A percentile compares a stretch with the other conserved stretches of the same genome.
These are phyloP conservation scores for Penicillium argentinense DNA, from an alignment of 495 filamentous ascomycete species.

Conservation along the genomic window DNA sequence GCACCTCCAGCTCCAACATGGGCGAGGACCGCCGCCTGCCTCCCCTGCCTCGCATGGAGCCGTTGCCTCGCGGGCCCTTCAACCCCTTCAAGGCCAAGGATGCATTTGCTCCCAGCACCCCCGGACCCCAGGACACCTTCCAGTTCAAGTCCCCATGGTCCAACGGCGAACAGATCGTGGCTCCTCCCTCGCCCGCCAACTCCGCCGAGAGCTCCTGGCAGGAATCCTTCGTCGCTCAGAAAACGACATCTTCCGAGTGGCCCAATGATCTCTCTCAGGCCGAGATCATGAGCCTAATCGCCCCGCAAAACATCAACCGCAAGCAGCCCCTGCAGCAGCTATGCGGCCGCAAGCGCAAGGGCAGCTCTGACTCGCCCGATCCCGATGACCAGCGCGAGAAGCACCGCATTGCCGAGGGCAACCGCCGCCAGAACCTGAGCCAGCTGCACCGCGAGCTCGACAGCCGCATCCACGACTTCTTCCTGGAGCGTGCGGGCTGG, in stretches of 20 bases:
- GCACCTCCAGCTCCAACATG: constrained; percentile 19
- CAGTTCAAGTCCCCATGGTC: constrained; percentile 41
- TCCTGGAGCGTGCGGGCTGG: constrained; percentile 47
- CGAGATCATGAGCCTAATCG: constrained; percentile 41
- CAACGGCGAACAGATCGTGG: constrained; percentile 30
- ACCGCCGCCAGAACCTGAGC: constrained; percentile 47
- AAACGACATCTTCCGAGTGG: constrained; percentile 32
- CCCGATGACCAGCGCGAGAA: constrained; percentile 45
- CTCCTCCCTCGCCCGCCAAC: constrained; percentile 45
- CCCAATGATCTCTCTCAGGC: constrained; percentile 33
- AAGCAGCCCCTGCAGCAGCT: constrained; percentile 47
- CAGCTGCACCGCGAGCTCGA: constrained; percentile 43
- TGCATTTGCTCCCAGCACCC: constrained; percentile 35
- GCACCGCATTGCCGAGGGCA: constrained; percentile 48
- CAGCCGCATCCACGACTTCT: constrained; percentile 43
- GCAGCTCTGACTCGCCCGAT: constrained; percentile 35
- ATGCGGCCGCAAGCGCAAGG: constrained; percentile 48
- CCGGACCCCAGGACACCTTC: constrained; percentile 38
- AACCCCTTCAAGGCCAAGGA: constrained; percentile 37
- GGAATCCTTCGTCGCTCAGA: constrained; percentile 36
- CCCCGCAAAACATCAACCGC: constrained; percentile 43
- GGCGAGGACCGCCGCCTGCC: constrained; percentile 43
- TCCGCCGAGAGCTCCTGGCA: constrained; percentile 46
- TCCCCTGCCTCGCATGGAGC: constrained; percentile 43
- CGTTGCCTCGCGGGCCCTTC: constrained; percentile 45